Percentiles rank a stretch among this genome's conserved stretches.
phyloP scores from a whole-genome alignment of 352 stramenopile species.

The Pythium vanterpoolii region DNA sequence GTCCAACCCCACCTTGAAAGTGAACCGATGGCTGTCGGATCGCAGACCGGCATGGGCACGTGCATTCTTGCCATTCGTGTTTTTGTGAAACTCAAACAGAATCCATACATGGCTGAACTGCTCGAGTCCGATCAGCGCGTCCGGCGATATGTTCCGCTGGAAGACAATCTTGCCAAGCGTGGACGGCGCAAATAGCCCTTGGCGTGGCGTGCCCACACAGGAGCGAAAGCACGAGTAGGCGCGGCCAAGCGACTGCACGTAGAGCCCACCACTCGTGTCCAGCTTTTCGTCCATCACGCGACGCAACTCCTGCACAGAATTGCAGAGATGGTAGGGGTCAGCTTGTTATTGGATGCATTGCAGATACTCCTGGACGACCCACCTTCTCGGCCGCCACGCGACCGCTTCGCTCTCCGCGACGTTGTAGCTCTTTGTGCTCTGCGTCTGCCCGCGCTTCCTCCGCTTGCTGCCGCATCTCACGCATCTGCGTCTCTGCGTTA shows the following conservation, averaged over 20 bases:
- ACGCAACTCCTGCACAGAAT: conserved; percentile 44
- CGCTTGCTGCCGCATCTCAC: background rate
- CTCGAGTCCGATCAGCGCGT: conserved; percentile 66
- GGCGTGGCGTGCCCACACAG: conserved; percentile 77
- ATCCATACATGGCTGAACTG: conserved; percentile 89
- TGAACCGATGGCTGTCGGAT: conserved; percentile 72
- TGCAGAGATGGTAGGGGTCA: background rate
- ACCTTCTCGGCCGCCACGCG: conserved; percentile 64
- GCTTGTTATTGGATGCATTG: background rate
- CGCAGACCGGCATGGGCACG: conserved; percentile 58
- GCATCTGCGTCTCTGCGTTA: background rate
- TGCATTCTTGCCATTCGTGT: conserved; percentile 85
- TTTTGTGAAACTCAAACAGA: conserved; percentile 88
- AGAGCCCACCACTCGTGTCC: conserved; percentile 70
- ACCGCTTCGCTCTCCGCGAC: conserved; percentile 55
- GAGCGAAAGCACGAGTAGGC: conserved; percentile 78
- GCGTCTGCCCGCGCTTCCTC: conserved; percentile 30
- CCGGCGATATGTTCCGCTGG: conserved; percentile 73
- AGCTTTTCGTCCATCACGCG: conserved; percentile 73
- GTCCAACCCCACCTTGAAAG: conserved; percentile 35
- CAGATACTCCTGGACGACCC: background rate
- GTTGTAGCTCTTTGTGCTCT: conserved; percentile 49
- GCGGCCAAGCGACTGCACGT: conserved; percentile 72
- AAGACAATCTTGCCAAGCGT: conserved; percentile 72
- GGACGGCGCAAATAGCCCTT: conserved; percentile 73